Evolutionary conservation across 2,329 filamentous ascomycete species (phyloP).

Genomic region (Trichoderma harzianum): DNA sequence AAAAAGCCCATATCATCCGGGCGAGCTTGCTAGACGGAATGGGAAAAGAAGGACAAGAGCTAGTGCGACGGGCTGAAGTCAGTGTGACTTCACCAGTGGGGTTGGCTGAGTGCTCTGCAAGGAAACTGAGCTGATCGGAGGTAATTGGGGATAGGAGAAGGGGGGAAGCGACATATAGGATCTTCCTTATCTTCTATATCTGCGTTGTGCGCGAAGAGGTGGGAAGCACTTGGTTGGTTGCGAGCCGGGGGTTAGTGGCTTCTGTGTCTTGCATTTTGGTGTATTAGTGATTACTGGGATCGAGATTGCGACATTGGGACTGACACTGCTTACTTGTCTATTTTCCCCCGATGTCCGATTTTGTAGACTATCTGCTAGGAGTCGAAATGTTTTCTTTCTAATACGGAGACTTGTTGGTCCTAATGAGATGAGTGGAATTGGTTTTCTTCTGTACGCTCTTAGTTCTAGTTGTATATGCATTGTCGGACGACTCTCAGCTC

Average conservation of each 20-base stretch:
- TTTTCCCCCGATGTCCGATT: neutral
- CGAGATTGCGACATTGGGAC: neutral
- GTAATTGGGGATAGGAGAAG: neutral
- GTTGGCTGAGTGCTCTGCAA: neutral
- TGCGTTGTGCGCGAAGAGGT: neutral
- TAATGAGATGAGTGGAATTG: neutral
- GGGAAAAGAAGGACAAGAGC: neutral
- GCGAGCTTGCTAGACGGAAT: neutral
- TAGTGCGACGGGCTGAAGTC: constrained; percentile 9
- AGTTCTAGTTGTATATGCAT: neutral
- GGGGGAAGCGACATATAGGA: neutral
- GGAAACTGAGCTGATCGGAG: neutral
- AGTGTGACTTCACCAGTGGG: constrained; percentile 7
- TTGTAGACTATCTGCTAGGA: neutral
- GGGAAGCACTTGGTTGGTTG: neutral
- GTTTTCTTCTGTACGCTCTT: neutral
- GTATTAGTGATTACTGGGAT: neutral
- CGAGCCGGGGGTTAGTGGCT: neutral
- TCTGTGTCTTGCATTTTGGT: neutral
- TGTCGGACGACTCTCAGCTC: fast-evolving
- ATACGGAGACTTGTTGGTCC: neutral
- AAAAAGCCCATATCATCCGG: neutral
- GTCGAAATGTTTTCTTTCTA: neutral
- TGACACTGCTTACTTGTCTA: too few species aligned
- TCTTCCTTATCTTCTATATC: neutral